A percentile compares a stretch with the other conserved stretches of the same genome.
Evolutionary conservation across 805 yeast species (phyloP).

Genomic region (Teunomyces atbi): DNA sequence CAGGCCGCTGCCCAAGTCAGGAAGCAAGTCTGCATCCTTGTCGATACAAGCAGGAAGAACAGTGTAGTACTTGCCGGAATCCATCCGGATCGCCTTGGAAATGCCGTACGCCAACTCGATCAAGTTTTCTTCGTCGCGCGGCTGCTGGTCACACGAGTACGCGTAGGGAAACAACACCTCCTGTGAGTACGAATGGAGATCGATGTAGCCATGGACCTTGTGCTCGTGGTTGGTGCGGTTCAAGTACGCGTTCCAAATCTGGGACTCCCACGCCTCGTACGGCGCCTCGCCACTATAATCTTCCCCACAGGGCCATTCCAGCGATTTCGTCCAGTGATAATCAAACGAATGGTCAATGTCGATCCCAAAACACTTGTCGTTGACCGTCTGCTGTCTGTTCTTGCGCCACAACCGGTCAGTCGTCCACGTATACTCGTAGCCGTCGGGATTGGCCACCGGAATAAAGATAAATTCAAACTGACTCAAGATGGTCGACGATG

Average conservation of each 20-base stretch:
- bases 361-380: slow-evolving; percentile 71
- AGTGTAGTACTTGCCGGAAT: slow-evolving; percentile 61
- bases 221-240: slow-evolving; percentile 48
- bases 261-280: slow-evolving; percentile 49
- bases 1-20: slow-evolving; percentile 77
- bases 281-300: slow-evolving; percentile 76
- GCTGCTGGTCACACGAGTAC: slow-evolving; percentile 67
- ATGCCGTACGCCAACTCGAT: slow-evolving; percentile 80
- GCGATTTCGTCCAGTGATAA: slow-evolving; percentile 63
- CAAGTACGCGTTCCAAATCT: slow-evolving; percentile 40
- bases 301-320: slow-evolving; percentile 76
- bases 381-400: slow-evolving; percentile 71
- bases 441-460: slow-evolving; percentile 90
- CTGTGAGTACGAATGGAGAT: slow-evolving; percentile 83
- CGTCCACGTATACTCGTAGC: slow-evolving; percentile 81
- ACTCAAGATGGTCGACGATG: slow-evolving; percentile 45
- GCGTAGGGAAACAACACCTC: slow-evolving; percentile 83
- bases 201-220: slow-evolving; percentile 71
- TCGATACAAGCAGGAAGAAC: slow-evolving; percentile 80
- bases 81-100: slow-evolving; percentile 65
- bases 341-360: slow-evolving; percentile 85
- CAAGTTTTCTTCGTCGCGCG: slow-evolving; percentile 78
- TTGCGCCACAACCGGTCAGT: slow-evolving; percentile 84
- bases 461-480: slow-evolving; percentile 70
- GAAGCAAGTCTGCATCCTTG: slow-evolving; percentile 68